These are phyloP conservation scores for Adansonia gregorii DNA, from an alignment of 441 rosid genomes.

Conservation along the genomic window DNA sequence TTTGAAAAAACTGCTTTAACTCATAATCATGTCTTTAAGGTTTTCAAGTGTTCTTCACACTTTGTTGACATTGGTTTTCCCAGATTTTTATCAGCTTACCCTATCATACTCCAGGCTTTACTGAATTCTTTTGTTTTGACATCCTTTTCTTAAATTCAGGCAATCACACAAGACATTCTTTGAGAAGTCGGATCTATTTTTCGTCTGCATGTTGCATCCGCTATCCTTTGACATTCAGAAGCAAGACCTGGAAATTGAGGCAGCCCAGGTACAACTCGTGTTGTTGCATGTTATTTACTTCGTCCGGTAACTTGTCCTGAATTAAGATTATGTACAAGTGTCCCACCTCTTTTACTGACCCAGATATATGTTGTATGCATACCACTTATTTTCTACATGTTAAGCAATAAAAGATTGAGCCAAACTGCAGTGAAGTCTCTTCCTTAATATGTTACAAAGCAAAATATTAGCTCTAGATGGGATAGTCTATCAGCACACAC, in stretches of 20 bases:
- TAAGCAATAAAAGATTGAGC: neutral
- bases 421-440: neutral
- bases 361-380: neutral
- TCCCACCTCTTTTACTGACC: neutral
- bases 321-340: neutral
- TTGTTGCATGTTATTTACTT: neutral
- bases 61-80: slow-evolving; percentile 14
- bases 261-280: slow-evolving; percentile 63
- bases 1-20: neutral
- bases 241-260: slow-evolving; percentile 84
- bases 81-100: neutral
- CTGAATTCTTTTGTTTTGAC: slow-evolving; percentile 7
- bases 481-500: neutral
- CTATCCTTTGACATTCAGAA: slow-evolving; percentile 64
- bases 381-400: neutral
- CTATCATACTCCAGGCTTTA: neutral
- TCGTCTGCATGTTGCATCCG: slow-evolving; percentile 74
- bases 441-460: neutral
- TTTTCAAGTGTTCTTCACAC: slow-evolving; percentile 10
- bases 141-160: slow-evolving; percentile 45
- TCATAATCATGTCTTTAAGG: neutral
- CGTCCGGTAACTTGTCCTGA: neutral
- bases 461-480: neutral
- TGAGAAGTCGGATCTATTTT: slow-evolving; percentile 76
- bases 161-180: slow-evolving; percentile 72